Evolutionary conservation across 1,284 basidiomycete genomes (phyloP), one percentile per base, ranked within the genome.

Genomic region (Naganishia liquefaciens): DNA sequence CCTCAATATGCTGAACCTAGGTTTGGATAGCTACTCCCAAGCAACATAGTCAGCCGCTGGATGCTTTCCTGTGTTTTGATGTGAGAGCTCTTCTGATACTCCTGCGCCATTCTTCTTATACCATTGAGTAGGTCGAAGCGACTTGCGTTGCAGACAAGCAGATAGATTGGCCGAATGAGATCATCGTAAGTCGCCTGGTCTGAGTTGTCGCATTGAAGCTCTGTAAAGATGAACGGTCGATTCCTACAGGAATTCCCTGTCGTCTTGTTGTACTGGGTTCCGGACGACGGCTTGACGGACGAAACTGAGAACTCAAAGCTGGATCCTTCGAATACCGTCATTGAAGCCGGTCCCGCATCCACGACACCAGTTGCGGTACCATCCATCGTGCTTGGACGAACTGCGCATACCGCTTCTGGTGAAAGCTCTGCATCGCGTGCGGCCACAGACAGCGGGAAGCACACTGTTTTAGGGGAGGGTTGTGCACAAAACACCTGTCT

Each of bases 101-200:
- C 33, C 13, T 13, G 33, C 2, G 33, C 7, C 33, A 5, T 7
- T 37, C 9, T 9, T 13, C 40, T 46, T 53, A 44, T 39, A 19
- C 21, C 46, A 28, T n/a, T n/a, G 13, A 92, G 46, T 91, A 95
- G 73, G 89, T 97, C 54, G 94, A 97, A 77, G 94, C 88, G 5
- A 97, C 94, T 0, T 98, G 94, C 75, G 77, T 86, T 70, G 87
- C 82, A 5, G 74, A 71, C 7, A 82, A 82, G 54, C 82, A 83
- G 70, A 88, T 90, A 70, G 84, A 86, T 63, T 91, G 86, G 77
- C 88, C 90, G 0, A 96, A 96, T 76, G 93, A 98, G 80, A 93
- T 96, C 65, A 95, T 96, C 69, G 91, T 90, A 75, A 75, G 88
- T 81, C n/a, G 3, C 11, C 37, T 44, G 1, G 23, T 33, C 39